Percentiles rank a stretch among this genome's conserved stretches.
These are phyloP conservation scores for Flaveria bidentis DNA, from an alignment of 129 eudicot genomes.

Conservation along the genomic window DNA sequence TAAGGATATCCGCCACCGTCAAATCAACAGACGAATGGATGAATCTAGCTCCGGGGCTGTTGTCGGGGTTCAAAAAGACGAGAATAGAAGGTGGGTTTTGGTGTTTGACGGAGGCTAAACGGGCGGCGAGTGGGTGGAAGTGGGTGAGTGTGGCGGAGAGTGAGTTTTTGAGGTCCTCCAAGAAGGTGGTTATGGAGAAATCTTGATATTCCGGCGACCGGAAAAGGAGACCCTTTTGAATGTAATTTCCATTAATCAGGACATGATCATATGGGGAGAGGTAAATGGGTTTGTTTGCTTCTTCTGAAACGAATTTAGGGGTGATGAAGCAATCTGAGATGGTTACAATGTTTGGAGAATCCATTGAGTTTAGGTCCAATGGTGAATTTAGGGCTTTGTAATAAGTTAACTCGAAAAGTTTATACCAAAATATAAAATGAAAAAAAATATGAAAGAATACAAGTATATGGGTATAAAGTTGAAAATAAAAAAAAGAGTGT, in stretches of 20 bases:
- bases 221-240: slow-evolving; percentile 54
- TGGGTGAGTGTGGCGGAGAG: slow-evolving; percentile 49
- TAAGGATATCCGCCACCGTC: slow-evolving; percentile 5
- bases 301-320: slow-evolving; percentile 22
- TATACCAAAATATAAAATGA: too few species aligned
- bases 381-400: too few species aligned
- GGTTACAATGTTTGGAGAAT: slow-evolving; percentile 3
- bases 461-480: too few species aligned
- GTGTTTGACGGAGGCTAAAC: slow-evolving; percentile 37
- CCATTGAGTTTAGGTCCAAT: neutral
- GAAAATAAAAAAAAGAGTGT: too few species aligned
- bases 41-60: slow-evolving; percentile 27
- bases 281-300: slow-evolving; percentile 22
- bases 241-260: slow-evolving; percentile 24
- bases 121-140: slow-evolving; percentile 59
- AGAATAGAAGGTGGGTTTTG: slow-evolving; percentile 34
- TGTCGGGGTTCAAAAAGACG: slow-evolving; percentile 15
- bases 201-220: slow-evolving; percentile 24
- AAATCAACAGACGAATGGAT: slow-evolving; percentile 17
- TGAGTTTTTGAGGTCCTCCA: slow-evolving; percentile 42
- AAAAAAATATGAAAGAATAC: too few species aligned
- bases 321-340: slow-evolving; percentile 28
- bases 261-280: slow-evolving; percentile 17
- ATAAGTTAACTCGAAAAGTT: too few species aligned
- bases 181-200: slow-evolving; percentile 20